Conservation (phyloP, 768 basidiomycete genomes). For the Cystofilobasidium ferigula region DNA sequence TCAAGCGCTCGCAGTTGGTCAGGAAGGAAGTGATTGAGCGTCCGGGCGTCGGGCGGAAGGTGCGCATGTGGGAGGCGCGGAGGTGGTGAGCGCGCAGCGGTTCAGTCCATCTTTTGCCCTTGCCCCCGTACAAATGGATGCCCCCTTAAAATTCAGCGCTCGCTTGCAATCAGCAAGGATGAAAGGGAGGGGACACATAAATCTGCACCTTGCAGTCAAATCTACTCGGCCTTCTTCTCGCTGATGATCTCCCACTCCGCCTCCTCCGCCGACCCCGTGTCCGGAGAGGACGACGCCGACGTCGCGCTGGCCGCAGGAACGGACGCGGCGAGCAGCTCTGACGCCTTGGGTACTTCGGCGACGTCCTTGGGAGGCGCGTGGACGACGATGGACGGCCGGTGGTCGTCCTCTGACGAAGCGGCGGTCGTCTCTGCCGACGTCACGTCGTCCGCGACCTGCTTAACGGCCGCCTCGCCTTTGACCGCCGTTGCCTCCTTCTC, state of each 20-base stretch:
- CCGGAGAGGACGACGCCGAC: background rate
- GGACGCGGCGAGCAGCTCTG: background rate
- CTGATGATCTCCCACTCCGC: constrained; percentile 17
- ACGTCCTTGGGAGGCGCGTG: background rate
- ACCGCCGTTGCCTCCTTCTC: background rate
- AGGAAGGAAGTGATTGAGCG: background rate
- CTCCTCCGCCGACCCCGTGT: constrained; percentile 2
- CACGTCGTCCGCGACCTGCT: background rate
- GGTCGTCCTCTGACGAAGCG: background rate
- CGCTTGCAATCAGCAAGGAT: too few relatives aligned
- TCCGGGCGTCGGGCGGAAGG: background rate
- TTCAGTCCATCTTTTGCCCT: too few relatives aligned
- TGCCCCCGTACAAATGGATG: too few relatives aligned
- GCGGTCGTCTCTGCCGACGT: background rate
- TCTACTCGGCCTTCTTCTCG: background rate
- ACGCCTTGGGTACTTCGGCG: background rate
- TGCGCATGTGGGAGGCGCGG: background rate
- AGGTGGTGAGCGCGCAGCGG: background rate
- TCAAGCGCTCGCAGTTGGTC: background rate
- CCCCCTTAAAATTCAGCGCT: too few relatives aligned
- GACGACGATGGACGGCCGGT: constrained; percentile 10
- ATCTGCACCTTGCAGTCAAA: too few relatives aligned
- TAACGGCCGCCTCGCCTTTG: background rate
- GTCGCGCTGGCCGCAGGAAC: background rate
- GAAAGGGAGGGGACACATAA: too few relatives aligned